Percentiles rank a stretch among this genome's conserved stretches.
Evolutionary conservation across 1,284 basidiomycete species (phyloP).

Genomic region (Tilletiaria anomala): DNA sequence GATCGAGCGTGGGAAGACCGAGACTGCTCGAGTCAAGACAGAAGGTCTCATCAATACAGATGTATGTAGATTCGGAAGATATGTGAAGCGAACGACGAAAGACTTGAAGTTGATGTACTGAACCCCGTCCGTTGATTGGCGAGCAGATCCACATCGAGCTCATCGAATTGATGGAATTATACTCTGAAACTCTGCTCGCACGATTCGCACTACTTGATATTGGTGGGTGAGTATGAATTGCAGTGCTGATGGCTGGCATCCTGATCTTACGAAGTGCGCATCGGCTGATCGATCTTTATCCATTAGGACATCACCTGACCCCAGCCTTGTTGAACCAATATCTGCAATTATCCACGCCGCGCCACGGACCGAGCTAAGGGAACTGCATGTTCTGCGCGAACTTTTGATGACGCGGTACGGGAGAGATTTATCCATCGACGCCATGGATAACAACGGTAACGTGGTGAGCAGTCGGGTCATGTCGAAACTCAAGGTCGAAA

Average conservation of each 20-base stretch:
- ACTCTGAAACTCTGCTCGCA: slow-evolving; percentile 79
- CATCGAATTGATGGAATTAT: slow-evolving; percentile 80
- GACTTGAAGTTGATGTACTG: neutral
- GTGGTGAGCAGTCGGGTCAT: slow-evolving; percentile 64
- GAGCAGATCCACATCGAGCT: slow-evolving; percentile 23
- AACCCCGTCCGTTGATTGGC: neutral
- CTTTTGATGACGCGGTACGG: slow-evolving; percentile 88
- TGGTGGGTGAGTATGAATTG: slow-evolving; percentile 41
- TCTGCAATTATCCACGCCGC: slow-evolving; percentile 75
- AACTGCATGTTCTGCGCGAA: slow-evolving; percentile 78
- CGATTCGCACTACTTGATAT: slow-evolving; percentile 81
- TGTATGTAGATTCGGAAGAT: slow-evolving; percentile 38
- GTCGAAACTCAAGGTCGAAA: too few species aligned
- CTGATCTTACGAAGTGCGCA: too few species aligned
- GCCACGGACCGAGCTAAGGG: slow-evolving; percentile 57
- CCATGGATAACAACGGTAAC: slow-evolving; percentile 67
- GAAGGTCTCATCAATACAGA: slow-evolving; percentile 74
- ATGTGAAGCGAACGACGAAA: neutral
- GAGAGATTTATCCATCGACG: slow-evolving; percentile 60
- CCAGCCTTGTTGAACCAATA: slow-evolving; percentile 57
- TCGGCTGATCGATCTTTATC: too few species aligned
- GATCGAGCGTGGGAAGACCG: slow-evolving; percentile 61
- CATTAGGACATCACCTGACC: too few species aligned
- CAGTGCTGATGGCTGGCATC: too few species aligned
- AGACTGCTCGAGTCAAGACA: slow-evolving; percentile 68